Base-by-base conservation (phyloP, 192 early-diverging fungal species). In the Kappamyces sp. region DNA sequence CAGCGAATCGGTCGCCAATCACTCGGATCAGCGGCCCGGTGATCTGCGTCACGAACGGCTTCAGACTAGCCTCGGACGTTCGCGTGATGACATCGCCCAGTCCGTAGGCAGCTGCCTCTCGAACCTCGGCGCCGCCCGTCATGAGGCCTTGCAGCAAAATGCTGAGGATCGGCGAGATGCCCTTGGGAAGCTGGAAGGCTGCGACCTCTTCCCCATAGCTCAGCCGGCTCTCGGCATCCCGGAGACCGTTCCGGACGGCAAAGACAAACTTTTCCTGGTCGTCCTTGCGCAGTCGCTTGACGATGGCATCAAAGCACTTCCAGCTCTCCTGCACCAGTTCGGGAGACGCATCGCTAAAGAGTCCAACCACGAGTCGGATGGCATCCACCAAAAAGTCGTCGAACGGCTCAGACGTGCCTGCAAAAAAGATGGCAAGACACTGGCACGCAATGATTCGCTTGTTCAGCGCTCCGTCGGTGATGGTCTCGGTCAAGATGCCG, bases 1-100 rank as follows among this genome's bases (percentile, higher is more conserved):
- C 71, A 59, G 89, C 80, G 72, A 94, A 86, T 32, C 94, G 86
- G 69, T 99, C 96, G 50, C 94, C 93, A 60, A 96, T 85, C 57
- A 98, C 89, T 73, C 96, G 90, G 74, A 99, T 99, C 45, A 99
- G 79, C 30, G 94, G 92, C 45, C 96, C 96, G 5, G 96, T 93
- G 41, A 99, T 94, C 60, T 88, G 87, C 4, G 93, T 96, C 33
- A 95, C 91, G 67, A 87, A 98, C 36, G 89, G 83, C 45, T 86
- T 85, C 30, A 99, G 77, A 6, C 86, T 84, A 11, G 84, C 80
- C 3, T 83, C 77, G 11, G 86, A 80, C 5, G 91, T 92, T 22
- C 84, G 74, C 42, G 59, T 38, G 5, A 90, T 80, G 46, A 91
- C 57, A 22, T 85, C 84, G 3, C 91, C 91, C 73, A 98, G 84